Base-by-base conservation (phyloP, 805 yeast species). In the Metschnikowia dekortorum region DNA sequence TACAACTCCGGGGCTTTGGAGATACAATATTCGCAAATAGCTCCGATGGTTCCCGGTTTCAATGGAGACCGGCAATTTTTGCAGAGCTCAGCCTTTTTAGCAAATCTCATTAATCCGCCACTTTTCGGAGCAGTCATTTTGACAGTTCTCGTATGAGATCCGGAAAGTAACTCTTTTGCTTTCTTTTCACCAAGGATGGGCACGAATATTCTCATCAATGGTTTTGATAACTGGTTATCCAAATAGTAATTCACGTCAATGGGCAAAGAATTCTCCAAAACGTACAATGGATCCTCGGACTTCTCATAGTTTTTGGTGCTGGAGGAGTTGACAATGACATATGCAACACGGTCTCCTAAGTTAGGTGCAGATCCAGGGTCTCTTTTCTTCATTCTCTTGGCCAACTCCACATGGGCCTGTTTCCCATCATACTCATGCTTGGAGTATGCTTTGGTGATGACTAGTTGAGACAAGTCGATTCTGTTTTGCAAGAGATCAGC, bases 281-380 rank as follows among this genome's bases (percentile, higher is more conserved):
- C 99, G 59, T 82, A 94, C 32, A 92, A 70, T 1, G 99, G 99
- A 63, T 94, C 99, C 67, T 94, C 99, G 1, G 97, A 91, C 68
- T 94, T 90, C 58, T 92, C 96, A 68, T 91, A 95, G 55, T 91
- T 86, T 64, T 89, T 91, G 50, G 89, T 87, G 46, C 89, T 84
- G 5, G 89, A 85, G 0, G 92, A 83, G 46, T 68, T 71, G 58
- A 88, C 85, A 52, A 94, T 91, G 34, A 94, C 99, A 64, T 92
- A 94, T 6, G 98, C 98, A 32, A 94, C 98, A 70, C 99, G 87
- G 65, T 94, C 99, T 51, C 99, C 99, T 44, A 94, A 78, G 10
- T 89, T 83, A 3, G 99, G 99, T 0, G 99, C 99, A 7, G 96
- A 86, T 26, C 99, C 99, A 0, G 96, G 86, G 64, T 94, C 99